Evolutionary conservation across 2,329 filamentous ascomycete genomes (phyloP), one percentile per base, ranked within the genome.

Genomic region (Cordyceps pruinosa): DNA sequence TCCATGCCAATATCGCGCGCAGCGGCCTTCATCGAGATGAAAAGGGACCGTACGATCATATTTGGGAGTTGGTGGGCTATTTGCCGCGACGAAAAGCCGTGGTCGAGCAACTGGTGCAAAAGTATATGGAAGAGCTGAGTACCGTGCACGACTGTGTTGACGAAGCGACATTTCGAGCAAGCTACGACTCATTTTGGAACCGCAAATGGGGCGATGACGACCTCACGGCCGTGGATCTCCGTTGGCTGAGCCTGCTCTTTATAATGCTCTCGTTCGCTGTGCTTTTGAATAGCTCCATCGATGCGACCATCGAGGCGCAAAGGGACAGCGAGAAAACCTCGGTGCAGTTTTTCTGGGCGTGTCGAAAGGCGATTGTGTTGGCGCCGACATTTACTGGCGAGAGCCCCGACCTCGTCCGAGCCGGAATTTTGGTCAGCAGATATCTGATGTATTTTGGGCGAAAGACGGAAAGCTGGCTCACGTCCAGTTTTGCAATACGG

Each of bases 361-460:
- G 69, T 1, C 62, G 73, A 9, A 64, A 68, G 51, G 69, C 70
- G 32, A 72, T 74, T 35, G 72, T 75, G 7, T 70, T 75, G 25
- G 72, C 72, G 1, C 72, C 73, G 0, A 73, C 73, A 0, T 74
- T 75, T 25, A 72, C 70, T 6, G 72, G 73, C 12, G 73, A 75
- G 57, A 72, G 70, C 12, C 65, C 68, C 2, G 73, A 75, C 52
- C 66, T 74, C 30, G 71, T 74, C 0, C 62, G 73, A 32, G 71
- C 72, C 13, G 73, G 72, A 3, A 66, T 73, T 13, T 60, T 75
- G 35, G 68, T 74, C 7, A 74, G 70, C 7, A 66, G 70, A 0
- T 75, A 75, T 60, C 64, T 73, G 17, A 68, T 74, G 23, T 73
- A 73, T 49, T 61, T 69, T n/a, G 63, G 70, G 28, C 66, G 72